These are phyloP conservation scores for Marasmius fiardii DNA, from an alignment of 1,284 basidiomycete species.

Conservation along the genomic window DNA sequence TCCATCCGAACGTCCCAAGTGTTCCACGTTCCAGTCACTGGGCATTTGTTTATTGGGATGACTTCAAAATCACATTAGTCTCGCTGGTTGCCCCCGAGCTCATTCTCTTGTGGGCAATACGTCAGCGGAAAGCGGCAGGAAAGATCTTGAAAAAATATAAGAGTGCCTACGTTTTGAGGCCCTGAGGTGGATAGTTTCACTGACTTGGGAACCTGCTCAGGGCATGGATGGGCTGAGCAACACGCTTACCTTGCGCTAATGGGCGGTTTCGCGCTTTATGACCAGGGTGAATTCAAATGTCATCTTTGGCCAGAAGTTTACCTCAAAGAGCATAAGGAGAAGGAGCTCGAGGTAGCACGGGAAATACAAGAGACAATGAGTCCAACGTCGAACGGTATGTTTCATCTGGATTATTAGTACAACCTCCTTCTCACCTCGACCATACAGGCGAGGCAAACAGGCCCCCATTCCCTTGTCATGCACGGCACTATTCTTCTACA, in stretches of 20 bases:
- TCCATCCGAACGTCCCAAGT: slow-evolving; percentile 31
- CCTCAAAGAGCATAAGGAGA: background rate
- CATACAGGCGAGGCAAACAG: too few species aligned
- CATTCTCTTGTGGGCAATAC: slow-evolving; percentile 22
- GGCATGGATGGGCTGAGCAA: slow-evolving; percentile 16
- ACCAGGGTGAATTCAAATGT: background rate
- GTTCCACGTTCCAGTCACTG: slow-evolving; percentile 1
- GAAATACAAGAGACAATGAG: too few species aligned
- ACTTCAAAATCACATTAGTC: slow-evolving; percentile 18
- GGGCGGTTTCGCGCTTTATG: slow-evolving; percentile 25
- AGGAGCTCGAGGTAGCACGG: too few species aligned
- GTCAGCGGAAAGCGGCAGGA: slow-evolving; percentile 23
- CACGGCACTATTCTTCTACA: too few species aligned
- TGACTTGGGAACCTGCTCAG: background rate
- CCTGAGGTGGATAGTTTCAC: background rate
- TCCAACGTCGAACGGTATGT: too few species aligned
- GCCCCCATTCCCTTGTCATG: too few species aligned
- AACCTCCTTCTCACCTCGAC: background rate
- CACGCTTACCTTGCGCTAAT: slow-evolving; percentile 25
- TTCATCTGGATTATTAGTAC: background rate
- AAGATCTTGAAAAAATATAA: slow-evolving; percentile 12
- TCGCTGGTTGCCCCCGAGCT: slow-evolving; percentile 24
- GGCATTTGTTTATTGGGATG: slow-evolving; percentile 1
- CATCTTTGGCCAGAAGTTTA: background rate
- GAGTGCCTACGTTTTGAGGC: background rate